Percentiles rank a stretch among this genome's conserved stretches.
phyloP scores from a whole-genome alignment of 805 yeast species.

The Maudiozyma barnettii region DNA sequence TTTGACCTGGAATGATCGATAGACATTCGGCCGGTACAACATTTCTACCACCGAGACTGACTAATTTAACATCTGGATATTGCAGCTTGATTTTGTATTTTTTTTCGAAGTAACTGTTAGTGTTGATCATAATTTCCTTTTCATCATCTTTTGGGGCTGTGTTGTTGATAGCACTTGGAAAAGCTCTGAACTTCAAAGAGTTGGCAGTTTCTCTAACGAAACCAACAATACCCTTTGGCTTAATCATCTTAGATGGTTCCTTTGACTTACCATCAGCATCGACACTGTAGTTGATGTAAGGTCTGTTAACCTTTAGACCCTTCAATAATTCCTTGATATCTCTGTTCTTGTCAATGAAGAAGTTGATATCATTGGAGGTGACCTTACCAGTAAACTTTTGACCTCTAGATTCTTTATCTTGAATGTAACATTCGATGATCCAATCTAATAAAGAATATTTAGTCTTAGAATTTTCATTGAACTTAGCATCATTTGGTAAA shows the following conservation, averaged over 20 bases:
- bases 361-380: conserved; percentile 13
- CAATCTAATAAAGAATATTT: conserved; percentile 15
- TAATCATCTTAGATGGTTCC: conserved; percentile 9
- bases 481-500: conserved; percentile 16
- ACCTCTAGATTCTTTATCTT: conserved; percentile 1
- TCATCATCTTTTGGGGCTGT: conserved; percentile 6
- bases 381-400: background rate
- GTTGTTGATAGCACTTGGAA: conserved; percentile 9
- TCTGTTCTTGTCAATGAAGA: conserved; percentile 11
- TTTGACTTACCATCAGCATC: conserved; percentile 16
- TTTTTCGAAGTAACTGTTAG: conserved; percentile 10
- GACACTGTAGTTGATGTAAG: conserved; percentile 17
- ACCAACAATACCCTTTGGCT: conserved; percentile 12
- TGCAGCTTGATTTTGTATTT: conserved; percentile 14
- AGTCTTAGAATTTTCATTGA: conserved; percentile 9
- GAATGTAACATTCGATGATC: conserved; percentile 14
- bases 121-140: conserved; percentile 7
- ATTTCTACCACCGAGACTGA: conserved; percentile 14
- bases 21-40: conserved; percentile 17
- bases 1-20: conserved; percentile 18
- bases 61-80: conserved; percentile 15
- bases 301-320: conserved; percentile 16
- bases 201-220: conserved; percentile 16
- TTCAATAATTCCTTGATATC: conserved; percentile 11
- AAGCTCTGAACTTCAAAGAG: conserved; percentile 11